A percentile compares a stretch with the other conserved stretches of the same genome.
Evolutionary conservation across 148 eudicot genomes (phyloP).

Genomic region (Gaultheria prostrata): DNA sequence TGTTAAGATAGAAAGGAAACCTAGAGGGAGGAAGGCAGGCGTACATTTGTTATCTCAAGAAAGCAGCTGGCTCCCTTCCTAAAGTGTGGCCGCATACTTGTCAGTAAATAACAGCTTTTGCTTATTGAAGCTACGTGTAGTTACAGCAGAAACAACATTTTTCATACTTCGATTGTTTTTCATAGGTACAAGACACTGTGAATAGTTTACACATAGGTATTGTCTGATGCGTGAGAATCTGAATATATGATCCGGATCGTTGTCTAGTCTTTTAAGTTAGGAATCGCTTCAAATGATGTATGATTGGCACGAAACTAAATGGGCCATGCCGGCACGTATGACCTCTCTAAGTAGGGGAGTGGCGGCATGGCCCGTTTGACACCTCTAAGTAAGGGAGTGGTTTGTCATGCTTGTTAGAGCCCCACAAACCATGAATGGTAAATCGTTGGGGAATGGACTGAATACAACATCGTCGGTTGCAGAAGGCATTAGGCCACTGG

Average conservation of each 20-base stretch:
- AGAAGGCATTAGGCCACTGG: no score
- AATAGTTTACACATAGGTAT: background rate
- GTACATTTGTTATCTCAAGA: background rate
- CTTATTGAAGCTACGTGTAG: background rate
- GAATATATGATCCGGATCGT: background rate
- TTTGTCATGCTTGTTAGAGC: no score
- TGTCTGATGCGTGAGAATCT: background rate
- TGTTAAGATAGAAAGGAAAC: background rate
- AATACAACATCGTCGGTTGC: no score
- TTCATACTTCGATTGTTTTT: background rate
- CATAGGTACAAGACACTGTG: background rate
- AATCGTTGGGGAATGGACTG: no score
- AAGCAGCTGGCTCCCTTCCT: background rate
- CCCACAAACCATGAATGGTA: no score
- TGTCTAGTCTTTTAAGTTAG: conserved; percentile 6
- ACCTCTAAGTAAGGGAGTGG: no score
- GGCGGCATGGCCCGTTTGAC: no score
- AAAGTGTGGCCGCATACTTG: background rate
- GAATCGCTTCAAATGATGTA: background rate
- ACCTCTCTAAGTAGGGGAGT: no score
- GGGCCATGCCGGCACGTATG: no score
- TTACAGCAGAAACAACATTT: background rate
- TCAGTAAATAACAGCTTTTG: background rate
- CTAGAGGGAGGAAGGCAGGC: background rate
- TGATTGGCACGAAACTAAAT: no score